These are phyloP conservation scores for Verticillium alfalfae DNA, from an alignment of 2,329 filamentous ascomycete genomes.

Conservation along the genomic window DNA sequence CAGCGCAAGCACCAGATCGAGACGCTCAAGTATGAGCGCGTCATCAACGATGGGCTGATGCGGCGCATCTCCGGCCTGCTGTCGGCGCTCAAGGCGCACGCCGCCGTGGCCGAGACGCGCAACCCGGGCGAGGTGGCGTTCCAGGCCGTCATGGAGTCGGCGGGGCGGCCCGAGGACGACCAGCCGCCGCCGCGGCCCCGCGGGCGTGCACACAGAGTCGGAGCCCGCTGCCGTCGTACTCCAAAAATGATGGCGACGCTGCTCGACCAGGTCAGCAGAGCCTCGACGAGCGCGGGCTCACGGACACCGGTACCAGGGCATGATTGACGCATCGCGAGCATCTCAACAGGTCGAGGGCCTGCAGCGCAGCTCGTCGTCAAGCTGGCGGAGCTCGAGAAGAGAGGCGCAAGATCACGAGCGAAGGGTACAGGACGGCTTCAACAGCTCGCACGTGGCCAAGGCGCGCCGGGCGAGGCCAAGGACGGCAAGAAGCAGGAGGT, in stretches of 20 bases:
- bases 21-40: constrained; percentile 84
- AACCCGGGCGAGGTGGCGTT: constrained; percentile 81
- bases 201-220: constrained; percentile 71
- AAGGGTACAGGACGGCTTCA: constrained; percentile 82
- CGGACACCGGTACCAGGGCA: constrained; percentile 63
- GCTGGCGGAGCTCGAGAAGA: constrained; percentile 81
- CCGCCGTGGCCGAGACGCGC: constrained; percentile 57
- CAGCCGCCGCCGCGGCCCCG: constrained; percentile 68
- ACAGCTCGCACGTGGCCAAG: constrained; percentile 77
- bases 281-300: constrained; percentile 68
- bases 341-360: constrained; percentile 67
- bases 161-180: constrained; percentile 66
- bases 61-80: constrained; percentile 78
- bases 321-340: constrained; percentile 73
- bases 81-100: constrained; percentile 67
- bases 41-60: constrained; percentile 88
- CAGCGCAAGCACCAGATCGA: constrained; percentile 85
- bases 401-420: constrained; percentile 86
- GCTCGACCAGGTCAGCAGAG: constrained; percentile 86
- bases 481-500: constrained; percentile 30
- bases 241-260: constrained; percentile 98
- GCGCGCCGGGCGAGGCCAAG: constrained; percentile 37
- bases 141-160: constrained; percentile 79
- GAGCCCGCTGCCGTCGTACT: constrained; percentile 77
- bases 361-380: constrained; percentile 71